These are phyloP conservation scores for Neurospora sp. DNA, from an alignment of 495 filamentous ascomycete genomes.

Conservation along the genomic window DNA sequence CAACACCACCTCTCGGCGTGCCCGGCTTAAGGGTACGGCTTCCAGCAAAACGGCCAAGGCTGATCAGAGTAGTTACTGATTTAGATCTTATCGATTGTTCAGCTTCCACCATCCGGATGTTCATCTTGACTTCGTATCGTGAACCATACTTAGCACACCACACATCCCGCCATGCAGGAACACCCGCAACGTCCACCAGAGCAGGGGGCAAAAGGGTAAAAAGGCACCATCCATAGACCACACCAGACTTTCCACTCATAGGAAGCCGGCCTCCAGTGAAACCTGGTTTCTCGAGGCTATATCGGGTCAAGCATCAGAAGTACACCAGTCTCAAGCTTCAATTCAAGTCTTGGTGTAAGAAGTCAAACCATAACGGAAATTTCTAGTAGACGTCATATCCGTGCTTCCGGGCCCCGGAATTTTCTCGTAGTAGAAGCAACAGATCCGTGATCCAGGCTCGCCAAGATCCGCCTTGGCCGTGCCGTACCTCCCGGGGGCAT, in stretches of 20 bases:
- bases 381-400: neutral
- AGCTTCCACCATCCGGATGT: neutral
- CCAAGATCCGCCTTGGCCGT: neutral
- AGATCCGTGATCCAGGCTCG: neutral
- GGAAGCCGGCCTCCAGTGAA: neutral
- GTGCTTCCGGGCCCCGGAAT: neutral
- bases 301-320: neutral
- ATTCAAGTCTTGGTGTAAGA: neutral
- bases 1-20: neutral
- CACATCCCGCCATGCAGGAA: neutral
- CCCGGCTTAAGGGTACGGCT: neutral
- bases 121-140: neutral
- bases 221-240: neutral
- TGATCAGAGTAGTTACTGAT: neutral
- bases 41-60: neutral
- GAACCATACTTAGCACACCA: neutral
- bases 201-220: neutral
- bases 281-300: neutral
- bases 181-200: neutral
- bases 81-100: neutral
- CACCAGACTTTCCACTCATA: neutral
- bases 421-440: neutral
- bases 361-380: neutral
- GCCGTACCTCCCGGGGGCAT: neutral
- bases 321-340: neutral